phyloP scores from a whole-genome alignment of 768 basidiomycete genomes.

The Mycena kentingensis region DNA sequence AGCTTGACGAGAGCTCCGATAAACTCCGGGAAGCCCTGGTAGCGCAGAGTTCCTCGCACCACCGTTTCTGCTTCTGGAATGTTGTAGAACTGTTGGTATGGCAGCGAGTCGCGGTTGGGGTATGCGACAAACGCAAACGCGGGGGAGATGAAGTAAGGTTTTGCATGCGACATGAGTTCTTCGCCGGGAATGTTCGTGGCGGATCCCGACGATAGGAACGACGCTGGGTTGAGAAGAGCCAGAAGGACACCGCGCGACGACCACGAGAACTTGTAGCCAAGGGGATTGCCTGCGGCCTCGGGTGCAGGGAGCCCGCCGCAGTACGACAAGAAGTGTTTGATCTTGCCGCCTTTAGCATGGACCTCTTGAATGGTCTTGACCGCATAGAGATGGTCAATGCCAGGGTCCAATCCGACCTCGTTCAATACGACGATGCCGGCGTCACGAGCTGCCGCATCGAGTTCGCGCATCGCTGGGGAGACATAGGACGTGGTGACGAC shows the following conservation, averaged over 20 bases:
- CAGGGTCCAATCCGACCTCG: conserved; percentile 96
- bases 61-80: conserved; percentile 94
- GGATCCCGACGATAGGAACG: conserved; percentile 70
- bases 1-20: conserved; percentile 84
- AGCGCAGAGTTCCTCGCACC: conserved; percentile 90
- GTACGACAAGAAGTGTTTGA: conserved; percentile 91
- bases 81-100: conserved; percentile 88
- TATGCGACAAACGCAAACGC: conserved; percentile 96
- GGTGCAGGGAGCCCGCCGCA: conserved; percentile 96
- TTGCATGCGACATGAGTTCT: conserved; percentile 88
- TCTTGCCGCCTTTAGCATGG: conserved; percentile 92
- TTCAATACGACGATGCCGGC: conserved; percentile 96
- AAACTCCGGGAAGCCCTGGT: conserved; percentile 97
- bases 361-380: conserved; percentile 94
- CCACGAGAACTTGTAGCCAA: conserved; percentile 99
- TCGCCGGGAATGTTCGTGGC: conserved; percentile 68
- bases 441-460: conserved; percentile 77
- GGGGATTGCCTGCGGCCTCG: conserved; percentile 88
- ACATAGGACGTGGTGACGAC: conserved; percentile 98
- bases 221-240: conserved; percentile 88
- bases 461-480: conserved; percentile 84
- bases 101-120: conserved; percentile 92
- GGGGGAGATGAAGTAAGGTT: conserved; percentile 93
- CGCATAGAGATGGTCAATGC: conserved; percentile 92
- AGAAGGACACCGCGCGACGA: conserved; percentile 94